Evolutionary conservation across 441 rosid species (phyloP), one percentile per base, ranked within the genome.

Genomic region (Adansonia grandidieri): DNA sequence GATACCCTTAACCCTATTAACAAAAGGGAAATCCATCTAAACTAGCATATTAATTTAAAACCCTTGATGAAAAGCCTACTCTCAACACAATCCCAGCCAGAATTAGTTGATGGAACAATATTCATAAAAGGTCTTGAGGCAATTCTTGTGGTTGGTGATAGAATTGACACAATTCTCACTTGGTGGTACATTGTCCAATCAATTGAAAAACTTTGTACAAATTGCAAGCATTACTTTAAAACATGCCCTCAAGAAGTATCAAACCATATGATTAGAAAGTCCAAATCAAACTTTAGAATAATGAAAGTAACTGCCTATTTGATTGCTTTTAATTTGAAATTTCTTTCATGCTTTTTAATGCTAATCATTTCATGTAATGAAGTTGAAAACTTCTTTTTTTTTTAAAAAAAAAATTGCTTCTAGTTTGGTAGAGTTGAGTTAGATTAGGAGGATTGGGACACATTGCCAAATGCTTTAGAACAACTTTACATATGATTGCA

Each of bases 401-500:
- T n/a, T n/a, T n/a, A 28, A 28, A 28, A 28, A 28, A 28, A 28
- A 28, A 28, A 1, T 24, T 45, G 22, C 47, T 32, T 61, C 20
- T 62, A 56, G 78, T 78, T 81, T 82, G 85, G 87, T 78, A 61
- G 81, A 53, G 79, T 84, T 78, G 87, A 84, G 83, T 85, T 72
- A 20, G 84, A 84, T 62, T 17, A 22, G 61, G 48, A 75, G 74
- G 75, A 77, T 42, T 17, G 70, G 2, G 86, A 87, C 88, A 5
- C 75, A 19, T 78, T 72, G 85, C 85, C 87, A 73, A 79, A 87
- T 75, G 51, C 73, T 74, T 73, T 77, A 74, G 74, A 79, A 79
- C 84, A 75, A 75, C 74, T 73, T 57, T 44, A 65, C 20, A 22
- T 75, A 69, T 72, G 58, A 81, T 79, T 80, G 61, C 81, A 47